Percentiles rank a stretch among this genome's conserved stretches.
These are phyloP conservation scores for Neurospora intermedia DNA, from an alignment of 495 filamentous ascomycete genomes.

Conservation along the genomic window DNA sequence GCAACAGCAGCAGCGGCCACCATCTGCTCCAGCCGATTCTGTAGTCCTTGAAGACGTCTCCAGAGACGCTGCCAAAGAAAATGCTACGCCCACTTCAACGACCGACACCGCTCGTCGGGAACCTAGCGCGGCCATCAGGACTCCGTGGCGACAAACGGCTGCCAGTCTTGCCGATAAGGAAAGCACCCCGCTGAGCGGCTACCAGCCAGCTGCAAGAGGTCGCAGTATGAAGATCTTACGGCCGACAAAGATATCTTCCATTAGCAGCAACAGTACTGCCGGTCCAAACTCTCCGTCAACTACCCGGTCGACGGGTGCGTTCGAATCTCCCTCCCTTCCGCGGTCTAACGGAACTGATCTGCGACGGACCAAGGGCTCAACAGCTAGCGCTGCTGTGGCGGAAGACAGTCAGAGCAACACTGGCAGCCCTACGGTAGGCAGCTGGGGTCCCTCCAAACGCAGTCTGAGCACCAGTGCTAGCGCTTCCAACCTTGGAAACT, in stretches of 20 bases:
- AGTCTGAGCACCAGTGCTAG: conserved; percentile 13
- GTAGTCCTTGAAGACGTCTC: not conserved
- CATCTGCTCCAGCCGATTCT: not conserved
- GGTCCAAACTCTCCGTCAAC: conserved; percentile 30
- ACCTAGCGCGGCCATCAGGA: conserved; percentile 47
- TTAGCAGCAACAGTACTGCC: not conserved
- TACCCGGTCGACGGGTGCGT: conserved; percentile 35
- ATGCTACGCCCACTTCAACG: conserved; percentile 10
- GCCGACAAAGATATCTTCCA: conserved; percentile 38
- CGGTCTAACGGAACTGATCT: conserved; percentile 23
- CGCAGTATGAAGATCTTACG: conserved; percentile 74
- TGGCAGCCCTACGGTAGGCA: conserved; percentile 18
- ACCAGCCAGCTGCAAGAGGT: conserved; percentile 44
- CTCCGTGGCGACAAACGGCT: conserved; percentile 56
- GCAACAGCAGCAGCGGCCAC: conserved; percentile 7
- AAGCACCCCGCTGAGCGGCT: conserved; percentile 39
- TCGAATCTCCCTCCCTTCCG: conserved; percentile 29
- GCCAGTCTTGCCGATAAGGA: conserved; percentile 40
- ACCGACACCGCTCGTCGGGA: conserved; percentile 30
- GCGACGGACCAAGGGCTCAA: conserved; percentile 30
- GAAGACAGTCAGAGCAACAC: conserved; percentile 16
- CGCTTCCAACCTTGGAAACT: not conserved
- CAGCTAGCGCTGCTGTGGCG: conserved; percentile 20
- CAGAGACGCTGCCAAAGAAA: conserved; percentile 16
- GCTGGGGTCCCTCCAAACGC: conserved; percentile 32